Conservation (phyloP, 208 protist genomes). For the Leptomonas seymouri region DNA sequence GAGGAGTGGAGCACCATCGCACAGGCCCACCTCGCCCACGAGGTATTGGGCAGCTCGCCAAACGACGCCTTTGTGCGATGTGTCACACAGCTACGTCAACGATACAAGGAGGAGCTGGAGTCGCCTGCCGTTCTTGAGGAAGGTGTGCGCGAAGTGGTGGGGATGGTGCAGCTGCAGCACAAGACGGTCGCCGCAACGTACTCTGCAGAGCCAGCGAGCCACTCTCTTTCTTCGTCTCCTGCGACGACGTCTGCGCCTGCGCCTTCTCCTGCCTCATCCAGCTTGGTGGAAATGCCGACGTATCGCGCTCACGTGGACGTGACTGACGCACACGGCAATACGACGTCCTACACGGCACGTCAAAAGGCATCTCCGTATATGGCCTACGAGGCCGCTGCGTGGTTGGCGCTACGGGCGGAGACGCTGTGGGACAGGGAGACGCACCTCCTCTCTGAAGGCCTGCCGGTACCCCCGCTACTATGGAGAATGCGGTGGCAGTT, state of each 20-base stretch:
- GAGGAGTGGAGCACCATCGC: slow-evolving; percentile 79
- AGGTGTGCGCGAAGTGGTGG: slow-evolving; percentile 67
- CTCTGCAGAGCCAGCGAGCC: slow-evolving; percentile 7
- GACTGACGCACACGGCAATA: slow-evolving; percentile 24
- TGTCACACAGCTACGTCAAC: slow-evolving; percentile 54
- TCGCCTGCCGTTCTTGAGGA: slow-evolving; percentile 60
- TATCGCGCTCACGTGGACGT: slow-evolving; percentile 23
- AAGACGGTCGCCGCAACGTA: slow-evolving; percentile 33
- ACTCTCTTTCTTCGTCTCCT: neutral
- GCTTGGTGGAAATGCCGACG: slow-evolving; percentile 23
- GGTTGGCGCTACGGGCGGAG: slow-evolving; percentile 48
- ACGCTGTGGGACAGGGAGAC: slow-evolving; percentile 29
- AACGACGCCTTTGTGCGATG: slow-evolving; percentile 67
- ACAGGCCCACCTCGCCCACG: slow-evolving; percentile 47
- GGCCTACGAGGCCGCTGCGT: slow-evolving; percentile 60
- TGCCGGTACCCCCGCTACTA: slow-evolving; percentile 58
- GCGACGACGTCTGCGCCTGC: neutral
- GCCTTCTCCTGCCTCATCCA: neutral
- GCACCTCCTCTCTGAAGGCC: slow-evolving; percentile 28
- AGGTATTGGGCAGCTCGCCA: slow-evolving; percentile 50
- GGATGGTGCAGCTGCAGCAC: slow-evolving; percentile 33
- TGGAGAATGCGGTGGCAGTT: slow-evolving; percentile 85
- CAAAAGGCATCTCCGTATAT: slow-evolving; percentile 56
- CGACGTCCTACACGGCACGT: slow-evolving; percentile 25
- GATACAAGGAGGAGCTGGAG: slow-evolving; percentile 56